Conservation (phyloP, 176 grass and related monocot genomes). For the Olyra latifolia region DNA sequence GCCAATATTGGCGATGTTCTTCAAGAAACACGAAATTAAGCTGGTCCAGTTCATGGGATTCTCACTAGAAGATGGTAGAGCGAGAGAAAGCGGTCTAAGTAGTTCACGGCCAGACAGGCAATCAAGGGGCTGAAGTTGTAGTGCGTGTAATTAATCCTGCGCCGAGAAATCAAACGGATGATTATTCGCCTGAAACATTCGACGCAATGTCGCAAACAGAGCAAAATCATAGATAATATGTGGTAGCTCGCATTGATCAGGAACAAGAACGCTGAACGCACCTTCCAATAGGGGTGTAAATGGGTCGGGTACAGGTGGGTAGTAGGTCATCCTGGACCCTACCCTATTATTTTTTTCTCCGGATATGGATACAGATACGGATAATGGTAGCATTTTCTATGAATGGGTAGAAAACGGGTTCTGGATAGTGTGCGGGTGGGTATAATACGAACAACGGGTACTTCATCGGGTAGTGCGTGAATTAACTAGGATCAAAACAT, state of each 20-base stretch:
- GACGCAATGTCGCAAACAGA: not conserved
- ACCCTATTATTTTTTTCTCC: too few relatives aligned
- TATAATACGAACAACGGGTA: too few relatives aligned
- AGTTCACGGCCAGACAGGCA: slow-evolving; percentile 71
- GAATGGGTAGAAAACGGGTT: too few relatives aligned
- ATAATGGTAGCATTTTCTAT: too few relatives aligned
- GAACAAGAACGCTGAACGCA: slow-evolving; percentile 38
- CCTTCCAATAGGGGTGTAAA: too few relatives aligned
- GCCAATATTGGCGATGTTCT: not conserved
- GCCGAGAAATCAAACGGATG: slow-evolving; percentile 25
- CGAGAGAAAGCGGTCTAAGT: slow-evolving; percentile 93
- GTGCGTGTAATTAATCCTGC: slow-evolving; percentile 74
- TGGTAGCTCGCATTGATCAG: not conserved
- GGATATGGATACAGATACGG: too few relatives aligned
- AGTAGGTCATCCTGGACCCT: too few relatives aligned
- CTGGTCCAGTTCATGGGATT: not conserved
- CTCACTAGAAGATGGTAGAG: slow-evolving; percentile 80
- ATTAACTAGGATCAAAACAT: too few relatives aligned
- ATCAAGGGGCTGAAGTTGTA: slow-evolving; percentile 77
- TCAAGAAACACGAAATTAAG: not conserved
- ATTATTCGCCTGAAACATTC: not conserved
- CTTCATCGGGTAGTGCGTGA: too few relatives aligned
- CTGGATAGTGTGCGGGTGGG: too few relatives aligned
- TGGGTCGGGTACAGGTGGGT: too few relatives aligned
- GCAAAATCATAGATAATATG: not conserved